These are phyloP conservation scores for Tylopilus plumbeoviolaceoides DNA, from an alignment of 768 basidiomycete genomes.

Conservation along the genomic window DNA sequence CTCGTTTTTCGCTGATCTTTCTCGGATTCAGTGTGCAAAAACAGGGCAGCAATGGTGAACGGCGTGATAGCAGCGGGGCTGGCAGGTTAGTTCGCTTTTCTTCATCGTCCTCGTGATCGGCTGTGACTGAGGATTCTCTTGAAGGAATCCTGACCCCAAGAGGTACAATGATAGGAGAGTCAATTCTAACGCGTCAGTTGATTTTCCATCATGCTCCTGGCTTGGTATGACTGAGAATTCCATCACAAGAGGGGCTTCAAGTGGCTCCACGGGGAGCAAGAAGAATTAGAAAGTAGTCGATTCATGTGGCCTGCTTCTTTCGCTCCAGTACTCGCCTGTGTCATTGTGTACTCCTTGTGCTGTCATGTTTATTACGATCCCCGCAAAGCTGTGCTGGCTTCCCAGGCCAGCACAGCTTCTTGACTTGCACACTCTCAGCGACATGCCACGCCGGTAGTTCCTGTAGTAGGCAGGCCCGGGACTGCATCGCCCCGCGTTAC, in stretches of 20 bases:
- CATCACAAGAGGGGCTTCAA: not conserved
- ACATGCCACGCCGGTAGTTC: too few species aligned
- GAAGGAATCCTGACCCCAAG: not conserved
- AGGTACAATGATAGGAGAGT: not conserved
- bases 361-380: not conserved
- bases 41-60: not conserved
- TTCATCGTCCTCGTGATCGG: not conserved
- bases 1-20: not conserved
- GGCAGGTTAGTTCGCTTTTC: constrained; percentile 5
- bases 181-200: not conserved
- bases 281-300: too few species aligned
- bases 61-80: not conserved
- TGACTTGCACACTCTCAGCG: too few species aligned
- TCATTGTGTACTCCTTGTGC: not conserved
- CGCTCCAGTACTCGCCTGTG: not conserved
- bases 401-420: too few species aligned
- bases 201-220: not conserved
- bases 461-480: too few species aligned
- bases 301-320: not conserved
- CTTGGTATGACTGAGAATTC: not conserved
- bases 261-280: not conserved
- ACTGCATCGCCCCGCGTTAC: too few species aligned
- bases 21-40: not conserved
- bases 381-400: not conserved
- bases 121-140: not conserved